Evolutionary conservation across 352 stramenopile species (phyloP), one percentile per base, ranked within the genome.

Genomic region (Phytophthora macrochlamydospora): DNA sequence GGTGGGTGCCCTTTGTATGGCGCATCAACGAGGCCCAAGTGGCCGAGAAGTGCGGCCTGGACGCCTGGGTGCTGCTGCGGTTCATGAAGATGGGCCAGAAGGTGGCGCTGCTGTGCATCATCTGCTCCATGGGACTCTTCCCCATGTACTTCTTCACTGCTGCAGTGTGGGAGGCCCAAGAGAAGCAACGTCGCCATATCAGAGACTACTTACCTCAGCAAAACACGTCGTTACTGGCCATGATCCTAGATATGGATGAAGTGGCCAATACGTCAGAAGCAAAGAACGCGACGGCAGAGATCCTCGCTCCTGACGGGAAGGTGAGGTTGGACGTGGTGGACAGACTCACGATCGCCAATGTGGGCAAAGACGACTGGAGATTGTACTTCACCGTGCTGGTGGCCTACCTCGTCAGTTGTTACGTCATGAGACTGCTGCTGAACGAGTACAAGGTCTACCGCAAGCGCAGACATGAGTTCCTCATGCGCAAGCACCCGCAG

Each of bases 1-100:
- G 56, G 14, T 93, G 85, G 83, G 70, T 93, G n/a, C 81, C 81
- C 13, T 83, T 87, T 59, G 56, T 93, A 13, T 87, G 81, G 60
- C 59, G 54, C 28, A 63, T 91, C 18, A 58, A 72, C n/a, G 85
- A 93, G 61, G 59, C 69, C 38, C 63, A 82, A 40, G 82, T 93
- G 35, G 77, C 87, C 13, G 64, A 86, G 2, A 76, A 77, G 49
- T 91, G 85, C 48, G 85, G 85, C 0, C 68, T 93, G 58, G 83
- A 92, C 59, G 79, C 85, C 13, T 89, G 81, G 78, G 79, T 93
- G 57, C 82, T 93, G 54, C 58, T 93, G 59, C 85, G 83, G 51
- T 94, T 94, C 55, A 72, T 92, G 40, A 79, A 81, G 30, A 76
- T 94, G 44, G 76, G 81, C 7, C 79, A 88, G 38, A 90, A 91